These are phyloP conservation scores for Paxillus involutus DNA, from an alignment of 768 basidiomycete genomes.

Conservation along the genomic window DNA sequence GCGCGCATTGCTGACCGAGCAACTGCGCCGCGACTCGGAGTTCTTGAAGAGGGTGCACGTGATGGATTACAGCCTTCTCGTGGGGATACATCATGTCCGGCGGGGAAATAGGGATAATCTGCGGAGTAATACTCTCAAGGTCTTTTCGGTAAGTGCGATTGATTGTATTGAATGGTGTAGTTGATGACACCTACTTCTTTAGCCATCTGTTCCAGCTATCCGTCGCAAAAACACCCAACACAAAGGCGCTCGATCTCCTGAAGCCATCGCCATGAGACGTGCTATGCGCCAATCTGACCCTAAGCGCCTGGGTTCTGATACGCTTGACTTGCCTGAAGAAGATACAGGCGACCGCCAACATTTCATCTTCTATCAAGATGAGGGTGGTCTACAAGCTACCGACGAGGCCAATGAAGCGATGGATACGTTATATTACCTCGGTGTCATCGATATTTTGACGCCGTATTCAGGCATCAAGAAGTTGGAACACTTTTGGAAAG, in stretches of 20 bases:
- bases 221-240: conserved; percentile 60
- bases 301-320: conserved; percentile 56
- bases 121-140: conserved; percentile 84
- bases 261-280: conserved; percentile 82
- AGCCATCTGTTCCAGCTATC: conserved; percentile 72
- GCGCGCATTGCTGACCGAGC: conserved; percentile 85
- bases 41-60: conserved; percentile 80
- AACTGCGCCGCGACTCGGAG: conserved; percentile 84
- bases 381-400: conserved; percentile 89
- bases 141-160: conserved; percentile 74
- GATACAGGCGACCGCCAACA: conserved; percentile 58
- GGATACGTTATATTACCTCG: conserved; percentile 88
- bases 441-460: conserved; percentile 95
- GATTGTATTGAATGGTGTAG: conserved; percentile 1
- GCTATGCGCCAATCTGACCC: conserved; percentile 84
- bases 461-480: conserved; percentile 80
- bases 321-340: conserved; percentile 59
- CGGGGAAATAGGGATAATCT: conserved; percentile 92
- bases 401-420: conserved; percentile 75
- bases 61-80: conserved; percentile 95
- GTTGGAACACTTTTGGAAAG: conserved; percentile 91
- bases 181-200: conserved; percentile 1
- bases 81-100: conserved; percentile 91
- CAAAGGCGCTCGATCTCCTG: conserved; percentile 59
- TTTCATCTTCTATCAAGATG: conserved; percentile 96